Base-by-base conservation (phyloP, 495 filamentous ascomycete species). In the Penicillium taxi region DNA sequence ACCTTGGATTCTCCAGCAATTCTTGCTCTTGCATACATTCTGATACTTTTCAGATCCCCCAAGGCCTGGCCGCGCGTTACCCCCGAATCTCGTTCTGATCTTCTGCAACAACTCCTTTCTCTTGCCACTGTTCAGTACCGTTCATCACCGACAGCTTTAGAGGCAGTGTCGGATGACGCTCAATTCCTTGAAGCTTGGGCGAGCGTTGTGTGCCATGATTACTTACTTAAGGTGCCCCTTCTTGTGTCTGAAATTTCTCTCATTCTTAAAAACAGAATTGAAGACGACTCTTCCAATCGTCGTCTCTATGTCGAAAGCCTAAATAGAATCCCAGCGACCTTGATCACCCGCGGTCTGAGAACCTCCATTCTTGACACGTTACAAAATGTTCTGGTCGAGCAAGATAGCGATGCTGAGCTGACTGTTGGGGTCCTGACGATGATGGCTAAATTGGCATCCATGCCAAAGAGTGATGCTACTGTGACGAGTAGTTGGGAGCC, bases 141-240 rank as follows among this genome's bases (percentile, higher is more conserved):
- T 7, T 31, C 51, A 6, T 55, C 60, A 1, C 39, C 53, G 0
- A 47, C 53, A 14, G 43, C 50, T 14, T 28, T 68, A 18, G 59
- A 66, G 21, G 52, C 42, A 9, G 41, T 45, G 16, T 41, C 55
- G 1, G 39, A 50, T 18, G 46, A 56, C 30, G 55, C 59, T 16
- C 53, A 51, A 18, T 64, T 66, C 41, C 44, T 66, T 18, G 63
- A 68, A 33, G 55, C 56, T 6, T 70, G 66, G 66, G 48, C 56
- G n/a, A 59, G 58, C 35, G 39, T 70, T 12, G 55, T 64, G 3
- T 68, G 61, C 19, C 60, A 68, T 26, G 66, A 70, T 26, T 70
- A 70, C 35, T 53, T 70, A 24, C 55, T 66, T 22, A 58, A 53
- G 19, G 48, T 55, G 2, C 63, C 63, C 9, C 41, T 34, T 8